These are phyloP conservation scores for Corinectria fuckeliana DNA, from an alignment of 2,329 filamentous ascomycete genomes.

Conservation along the genomic window DNA sequence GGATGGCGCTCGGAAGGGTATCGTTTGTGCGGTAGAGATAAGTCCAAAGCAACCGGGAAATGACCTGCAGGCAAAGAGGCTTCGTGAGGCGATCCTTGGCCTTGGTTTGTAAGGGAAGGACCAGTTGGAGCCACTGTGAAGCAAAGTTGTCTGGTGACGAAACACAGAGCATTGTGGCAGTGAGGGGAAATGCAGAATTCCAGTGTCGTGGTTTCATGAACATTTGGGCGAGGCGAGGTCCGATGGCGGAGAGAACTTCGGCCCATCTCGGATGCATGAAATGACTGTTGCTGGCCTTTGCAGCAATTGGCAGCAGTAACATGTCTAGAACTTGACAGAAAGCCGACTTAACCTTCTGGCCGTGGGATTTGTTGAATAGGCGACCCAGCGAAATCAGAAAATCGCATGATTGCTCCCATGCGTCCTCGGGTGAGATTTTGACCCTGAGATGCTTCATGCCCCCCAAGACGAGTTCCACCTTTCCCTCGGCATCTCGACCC, in stretches of 20 bases:
- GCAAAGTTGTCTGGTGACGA: slow-evolving; percentile 85
- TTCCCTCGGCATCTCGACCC: slow-evolving; percentile 75
- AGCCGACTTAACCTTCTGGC: slow-evolving; percentile 87
- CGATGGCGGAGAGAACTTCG: slow-evolving; percentile 80
- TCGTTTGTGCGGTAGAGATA: slow-evolving; percentile 89
- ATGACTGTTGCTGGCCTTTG: slow-evolving; percentile 76
- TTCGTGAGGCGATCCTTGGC: slow-evolving; percentile 84
- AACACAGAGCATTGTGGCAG: slow-evolving; percentile 85
- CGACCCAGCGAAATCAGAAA: slow-evolving; percentile 83
- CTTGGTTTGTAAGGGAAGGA: slow-evolving; percentile 78
- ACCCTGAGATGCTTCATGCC: slow-evolving; percentile 92
- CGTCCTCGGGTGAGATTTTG: slow-evolving; percentile 72
- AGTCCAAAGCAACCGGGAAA: slow-evolving; percentile 91
- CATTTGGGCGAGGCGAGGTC: slow-evolving; percentile 81
- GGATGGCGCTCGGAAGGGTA: slow-evolving; percentile 67
- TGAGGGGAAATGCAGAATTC: slow-evolving; percentile 85
- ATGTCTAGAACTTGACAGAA: slow-evolving; percentile 93
- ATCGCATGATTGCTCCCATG: slow-evolving; percentile 87
- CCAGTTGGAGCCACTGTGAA: slow-evolving; percentile 84
- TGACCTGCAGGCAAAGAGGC: slow-evolving; percentile 82
- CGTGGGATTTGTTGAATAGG: slow-evolving; percentile 84
- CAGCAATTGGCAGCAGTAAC: slow-evolving; percentile 85
- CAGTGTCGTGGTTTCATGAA: slow-evolving; percentile 92
- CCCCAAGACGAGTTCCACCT: slow-evolving; percentile 83
- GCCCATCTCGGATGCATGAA: slow-evolving; percentile 85